phyloP scores from a whole-genome alignment of 257 asterid species.

The Cordia subcordata region DNA sequence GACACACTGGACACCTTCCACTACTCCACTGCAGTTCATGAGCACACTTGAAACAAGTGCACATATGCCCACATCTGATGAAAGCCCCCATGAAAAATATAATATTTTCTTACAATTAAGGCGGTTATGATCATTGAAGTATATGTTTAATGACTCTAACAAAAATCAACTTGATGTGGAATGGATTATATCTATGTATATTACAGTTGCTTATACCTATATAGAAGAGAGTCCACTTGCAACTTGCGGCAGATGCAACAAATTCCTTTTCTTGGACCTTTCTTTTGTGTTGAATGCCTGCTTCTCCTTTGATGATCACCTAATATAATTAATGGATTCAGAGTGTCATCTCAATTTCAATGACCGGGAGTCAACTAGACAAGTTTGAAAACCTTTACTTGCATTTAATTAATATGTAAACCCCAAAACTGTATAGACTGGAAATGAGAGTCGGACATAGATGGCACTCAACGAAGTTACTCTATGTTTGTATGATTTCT shows the following conservation, averaged over 20 bases:
- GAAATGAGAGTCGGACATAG: too few species aligned
- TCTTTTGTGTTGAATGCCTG: conserved; percentile 20
- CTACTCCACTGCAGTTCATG: conserved; percentile 60
- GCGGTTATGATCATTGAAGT: too few species aligned
- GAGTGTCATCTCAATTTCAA: not conserved
- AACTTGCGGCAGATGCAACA: conserved; percentile 61
- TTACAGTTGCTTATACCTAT: conserved; percentile 42
- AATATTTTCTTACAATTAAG: not conserved
- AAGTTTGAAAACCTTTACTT: too few species aligned
- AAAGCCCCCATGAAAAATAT: conserved; percentile 4
- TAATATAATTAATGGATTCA: conserved; percentile 18
- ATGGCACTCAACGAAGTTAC: too few species aligned
- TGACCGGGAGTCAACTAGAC: too few species aligned
- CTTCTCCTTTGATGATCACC: conserved; percentile 39
- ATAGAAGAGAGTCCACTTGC: conserved; percentile 67
- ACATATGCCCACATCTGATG: conserved; percentile 93
- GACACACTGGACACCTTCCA: conserved; percentile 76
- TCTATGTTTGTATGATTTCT: too few species aligned
- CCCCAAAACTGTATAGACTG: too few species aligned
- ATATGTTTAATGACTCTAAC: too few species aligned
- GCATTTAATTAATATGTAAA: too few species aligned
- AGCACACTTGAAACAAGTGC: conserved; percentile 82
- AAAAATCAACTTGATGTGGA: not conserved
- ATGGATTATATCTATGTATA: not conserved
- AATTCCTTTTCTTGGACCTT: conserved; percentile 31